These are phyloP conservation scores for Eucalyptus microcorys DNA, from an alignment of 345 rosid genomes.

Conservation along the genomic window DNA sequence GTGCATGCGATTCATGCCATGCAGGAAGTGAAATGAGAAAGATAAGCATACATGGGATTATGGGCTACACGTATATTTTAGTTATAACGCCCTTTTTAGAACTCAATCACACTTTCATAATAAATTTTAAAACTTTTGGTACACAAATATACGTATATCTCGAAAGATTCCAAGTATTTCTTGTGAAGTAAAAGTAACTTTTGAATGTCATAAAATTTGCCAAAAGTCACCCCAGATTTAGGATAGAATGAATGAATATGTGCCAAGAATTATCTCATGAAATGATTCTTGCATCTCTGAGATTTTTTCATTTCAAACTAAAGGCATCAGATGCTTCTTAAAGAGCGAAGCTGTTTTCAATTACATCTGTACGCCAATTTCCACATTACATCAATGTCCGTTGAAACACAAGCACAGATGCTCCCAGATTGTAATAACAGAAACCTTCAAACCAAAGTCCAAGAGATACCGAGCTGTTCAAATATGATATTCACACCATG, in stretches of 20 bases:
- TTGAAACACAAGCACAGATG: background rate
- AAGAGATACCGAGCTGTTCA: background rate
- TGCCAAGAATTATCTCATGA: background rate
- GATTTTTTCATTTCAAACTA: background rate
- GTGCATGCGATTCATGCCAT: background rate
- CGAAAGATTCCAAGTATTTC: background rate
- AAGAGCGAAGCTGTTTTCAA: background rate
- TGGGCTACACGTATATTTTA: background rate
- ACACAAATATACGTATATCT: background rate
- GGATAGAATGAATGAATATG: background rate
- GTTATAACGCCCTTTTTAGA: background rate
- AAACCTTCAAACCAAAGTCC: background rate
- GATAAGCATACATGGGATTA: background rate
- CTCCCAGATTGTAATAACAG: background rate
- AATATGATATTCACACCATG: background rate
- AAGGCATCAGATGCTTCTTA: background rate
- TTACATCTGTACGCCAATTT: background rate
- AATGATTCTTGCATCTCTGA: background rate
- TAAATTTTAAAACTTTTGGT: too few relatives aligned
- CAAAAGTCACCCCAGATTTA: background rate
- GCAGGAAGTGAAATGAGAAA: accelerated
- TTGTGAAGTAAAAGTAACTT: background rate
- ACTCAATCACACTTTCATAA: background rate
- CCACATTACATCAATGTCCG: background rate
- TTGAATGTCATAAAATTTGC: background rate